These are phyloP conservation scores for Pleurotus sapidus DNA, from an alignment of 768 basidiomycete species.

Conservation along the genomic window DNA sequence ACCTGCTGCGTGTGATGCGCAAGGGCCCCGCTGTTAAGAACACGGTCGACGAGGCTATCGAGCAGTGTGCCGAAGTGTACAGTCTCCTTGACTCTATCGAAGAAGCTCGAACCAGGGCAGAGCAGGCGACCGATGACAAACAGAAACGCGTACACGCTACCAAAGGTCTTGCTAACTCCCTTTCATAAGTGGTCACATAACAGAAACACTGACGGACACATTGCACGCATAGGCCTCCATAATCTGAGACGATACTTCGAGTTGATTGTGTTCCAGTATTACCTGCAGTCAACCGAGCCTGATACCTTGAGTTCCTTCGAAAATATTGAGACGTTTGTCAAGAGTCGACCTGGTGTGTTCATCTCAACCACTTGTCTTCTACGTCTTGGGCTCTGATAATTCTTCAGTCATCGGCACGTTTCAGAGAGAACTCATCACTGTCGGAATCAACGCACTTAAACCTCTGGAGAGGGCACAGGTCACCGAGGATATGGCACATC, in stretches of 20 bases:
- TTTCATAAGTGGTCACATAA: no score
- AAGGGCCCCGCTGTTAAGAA: conserved; percentile 85
- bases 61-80: conserved; percentile 77
- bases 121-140: conserved; percentile 70
- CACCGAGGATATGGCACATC: conserved; percentile 69
- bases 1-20: conserved; percentile 81
- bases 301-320: conserved; percentile 77
- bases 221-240: conserved; percentile 52
- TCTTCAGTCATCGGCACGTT: conserved; percentile 88
- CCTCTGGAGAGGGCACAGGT: conserved; percentile 75
- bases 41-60: conserved; percentile 84
- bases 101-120: conserved; percentile 71
- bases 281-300: conserved; percentile 76
- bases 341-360: conserved; percentile 72
- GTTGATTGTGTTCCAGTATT: conserved; percentile 87
- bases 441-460: conserved; percentile 76
- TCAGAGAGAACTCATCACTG: conserved; percentile 80
- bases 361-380: not conserved
- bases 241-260: conserved; percentile 84
- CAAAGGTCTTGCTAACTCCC: conserved; percentile 44
- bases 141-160: conserved; percentile 65
- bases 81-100: conserved; percentile 92
- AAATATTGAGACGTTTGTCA: conserved; percentile 79
- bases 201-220: not conserved
- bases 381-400: no score